Percentiles rank a stretch among this genome's conserved stretches.
phyloP scores from a whole-genome alignment of 495 filamentous ascomycete genomes.

The Aspergillus homomorphus region DNA sequence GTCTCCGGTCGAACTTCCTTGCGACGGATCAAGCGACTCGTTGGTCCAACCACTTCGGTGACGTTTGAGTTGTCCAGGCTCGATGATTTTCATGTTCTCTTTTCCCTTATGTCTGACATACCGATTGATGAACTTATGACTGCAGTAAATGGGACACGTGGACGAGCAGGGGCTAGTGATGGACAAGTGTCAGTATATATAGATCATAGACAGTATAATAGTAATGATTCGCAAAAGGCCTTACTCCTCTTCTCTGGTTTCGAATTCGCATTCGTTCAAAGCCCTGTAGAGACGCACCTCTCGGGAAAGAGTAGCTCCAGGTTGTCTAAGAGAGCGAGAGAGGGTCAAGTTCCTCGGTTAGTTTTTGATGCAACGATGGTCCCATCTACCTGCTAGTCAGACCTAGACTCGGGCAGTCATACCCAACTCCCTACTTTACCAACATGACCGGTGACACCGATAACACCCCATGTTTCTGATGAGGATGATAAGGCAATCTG shows the following conservation, averaged over 20 bases:
- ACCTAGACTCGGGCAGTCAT: too few species aligned
- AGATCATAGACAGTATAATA: conserved; percentile 10
- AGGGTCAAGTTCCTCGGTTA: neutral
- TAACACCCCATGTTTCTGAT: neutral
- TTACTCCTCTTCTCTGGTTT: neutral
- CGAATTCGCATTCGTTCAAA: too few species aligned
- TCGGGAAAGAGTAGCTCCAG: too few species aligned
- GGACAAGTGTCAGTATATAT: conserved; percentile 14
- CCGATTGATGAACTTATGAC: conserved; percentile 21
- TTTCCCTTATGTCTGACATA: conserved; percentile 11
- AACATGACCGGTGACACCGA: neutral
- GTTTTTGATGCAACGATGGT: neutral
- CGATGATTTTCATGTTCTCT: conserved; percentile 16
- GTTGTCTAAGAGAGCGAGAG: neutral
- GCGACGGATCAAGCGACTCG: neutral
- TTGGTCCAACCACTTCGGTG: neutral
- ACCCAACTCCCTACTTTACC: too few species aligned
- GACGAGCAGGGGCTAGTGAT: conserved; percentile 4
- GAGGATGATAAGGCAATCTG: neutral
- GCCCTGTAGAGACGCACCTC: too few species aligned
- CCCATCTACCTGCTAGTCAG: too few species aligned
- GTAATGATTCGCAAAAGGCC: conserved; percentile 10
- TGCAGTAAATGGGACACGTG: conserved; percentile 14
- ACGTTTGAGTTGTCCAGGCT: conserved; percentile 4
- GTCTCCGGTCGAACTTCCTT: neutral